Conservation (phyloP, 2,329 filamentous ascomycete species). For the Cladophialophora bantiana region DNA sequence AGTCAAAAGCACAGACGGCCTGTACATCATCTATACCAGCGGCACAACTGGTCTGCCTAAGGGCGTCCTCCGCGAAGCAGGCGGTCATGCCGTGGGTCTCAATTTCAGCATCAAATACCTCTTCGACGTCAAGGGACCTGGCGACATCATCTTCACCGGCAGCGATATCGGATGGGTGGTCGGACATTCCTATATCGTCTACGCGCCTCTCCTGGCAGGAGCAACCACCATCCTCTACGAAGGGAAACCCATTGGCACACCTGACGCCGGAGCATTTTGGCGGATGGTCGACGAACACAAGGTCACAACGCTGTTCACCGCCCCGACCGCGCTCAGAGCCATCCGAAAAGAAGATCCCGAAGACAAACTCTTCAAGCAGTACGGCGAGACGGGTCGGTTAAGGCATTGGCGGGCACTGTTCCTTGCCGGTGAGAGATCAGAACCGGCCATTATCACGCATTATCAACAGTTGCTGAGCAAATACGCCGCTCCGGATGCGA, state of each 20-base stretch:
- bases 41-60: slow-evolving; percentile 84
- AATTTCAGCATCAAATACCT: slow-evolving; percentile 82
- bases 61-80: slow-evolving; percentile 81
- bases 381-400: slow-evolving; percentile 74
- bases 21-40: slow-evolving; percentile 93
- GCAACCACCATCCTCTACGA: slow-evolving; percentile 89
- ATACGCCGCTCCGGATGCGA: slow-evolving; percentile 69
- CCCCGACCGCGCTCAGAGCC: slow-evolving; percentile 83
- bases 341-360: slow-evolving; percentile 86
- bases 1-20: slow-evolving; percentile 75
- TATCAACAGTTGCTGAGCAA: slow-evolving; percentile 76
- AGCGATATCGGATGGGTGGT: slow-evolving; percentile 92
- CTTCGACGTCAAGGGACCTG: slow-evolving; percentile 81
- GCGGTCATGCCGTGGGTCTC: slow-evolving; percentile 85
- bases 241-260: slow-evolving; percentile 91
- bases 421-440: slow-evolving; percentile 86
- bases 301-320: slow-evolving; percentile 84
- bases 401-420: slow-evolving; percentile 76
- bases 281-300: slow-evolving; percentile 80
- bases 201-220: slow-evolving; percentile 83
- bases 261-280: slow-evolving; percentile 88
- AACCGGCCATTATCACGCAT: slow-evolving; percentile 81
- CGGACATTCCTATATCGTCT: slow-evolving; percentile 85
- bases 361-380: slow-evolving; percentile 67
- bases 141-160: slow-evolving; percentile 80